phyloP scores from a whole-genome alignment of 225 moss, liverwort and hornwort species.

The Sphagnum contortum region DNA sequence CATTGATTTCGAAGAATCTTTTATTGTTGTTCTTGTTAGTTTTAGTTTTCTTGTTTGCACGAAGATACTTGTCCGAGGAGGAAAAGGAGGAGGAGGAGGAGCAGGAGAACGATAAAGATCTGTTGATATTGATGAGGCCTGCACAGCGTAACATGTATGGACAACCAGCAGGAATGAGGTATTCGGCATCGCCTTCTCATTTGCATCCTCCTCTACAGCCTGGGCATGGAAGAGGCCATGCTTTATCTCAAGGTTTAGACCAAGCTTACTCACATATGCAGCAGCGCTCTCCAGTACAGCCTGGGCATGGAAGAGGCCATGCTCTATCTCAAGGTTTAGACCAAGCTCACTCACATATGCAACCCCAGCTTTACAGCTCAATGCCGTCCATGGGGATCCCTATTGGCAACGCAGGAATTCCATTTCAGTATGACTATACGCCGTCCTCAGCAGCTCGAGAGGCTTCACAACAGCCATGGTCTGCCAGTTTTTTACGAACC shows the following conservation, averaged over 20 bases:
- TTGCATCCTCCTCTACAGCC: slow-evolving; percentile 8
- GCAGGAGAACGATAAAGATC: no score
- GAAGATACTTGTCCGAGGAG: no score
- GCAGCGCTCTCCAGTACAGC: no score
- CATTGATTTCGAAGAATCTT: no score
- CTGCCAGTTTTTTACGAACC: slow-evolving; percentile 12
- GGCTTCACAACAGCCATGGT: slow-evolving; percentile 22
- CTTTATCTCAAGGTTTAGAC: no score
- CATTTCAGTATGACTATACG: slow-evolving; percentile 11
- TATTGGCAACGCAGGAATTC: slow-evolving; percentile 27
- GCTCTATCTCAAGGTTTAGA: neutral
- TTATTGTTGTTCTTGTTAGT: no score
- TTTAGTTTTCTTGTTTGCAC: no score
- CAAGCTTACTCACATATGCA: no score
- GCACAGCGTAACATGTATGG: slow-evolving; percentile 33
- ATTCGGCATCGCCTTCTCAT: slow-evolving; percentile 18
- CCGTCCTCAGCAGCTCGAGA: slow-evolving; percentile 18
- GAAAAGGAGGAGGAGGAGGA: no score
- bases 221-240: slow-evolving; percentile 26
- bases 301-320: no score
- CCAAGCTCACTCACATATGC: slow-evolving; percentile 24
- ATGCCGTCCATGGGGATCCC: slow-evolving; percentile 30
- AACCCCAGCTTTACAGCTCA: slow-evolving; percentile 18
- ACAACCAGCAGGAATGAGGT: slow-evolving; percentile 12
- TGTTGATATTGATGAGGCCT: slow-evolving; percentile 26